These are phyloP conservation scores for Xenoacremonium recifei DNA, from an alignment of 2,329 filamentous ascomycete genomes.

Conservation along the genomic window DNA sequence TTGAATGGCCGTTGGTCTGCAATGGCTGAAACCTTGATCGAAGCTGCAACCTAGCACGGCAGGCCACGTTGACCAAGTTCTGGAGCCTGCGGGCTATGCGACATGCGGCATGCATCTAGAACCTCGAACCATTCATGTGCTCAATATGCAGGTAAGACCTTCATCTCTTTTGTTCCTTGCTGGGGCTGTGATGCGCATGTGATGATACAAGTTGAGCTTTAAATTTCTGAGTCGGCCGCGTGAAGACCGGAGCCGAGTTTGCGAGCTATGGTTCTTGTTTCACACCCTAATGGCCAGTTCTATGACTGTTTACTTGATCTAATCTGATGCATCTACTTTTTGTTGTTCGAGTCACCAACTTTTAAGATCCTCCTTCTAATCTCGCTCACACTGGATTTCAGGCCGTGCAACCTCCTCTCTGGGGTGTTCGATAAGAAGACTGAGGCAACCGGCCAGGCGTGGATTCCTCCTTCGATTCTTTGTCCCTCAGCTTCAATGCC, in stretches of 20 bases:
- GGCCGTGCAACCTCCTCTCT: constrained; percentile 51
- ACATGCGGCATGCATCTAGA: no score
- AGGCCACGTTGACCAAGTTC: no score
- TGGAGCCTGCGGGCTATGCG: no score
- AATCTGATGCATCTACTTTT: constrained; percentile 51
- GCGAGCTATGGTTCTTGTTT: constrained; percentile 45
- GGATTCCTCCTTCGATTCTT: constrained; percentile 66
- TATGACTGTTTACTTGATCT: constrained; percentile 59
- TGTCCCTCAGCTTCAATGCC: constrained; percentile 54
- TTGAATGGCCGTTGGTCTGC: no score
- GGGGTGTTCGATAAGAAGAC: constrained; percentile 52
- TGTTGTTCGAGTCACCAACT: constrained; percentile 13
- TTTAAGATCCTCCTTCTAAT: constrained; percentile 33
- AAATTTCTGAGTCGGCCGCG: constrained; percentile 30
- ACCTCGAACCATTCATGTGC: no score
- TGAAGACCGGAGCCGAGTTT: constrained; percentile 51
- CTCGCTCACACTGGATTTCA: constrained; percentile 41
- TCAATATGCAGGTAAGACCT: no score
- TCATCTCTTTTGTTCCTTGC: no score
- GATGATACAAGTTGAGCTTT: constrained; percentile 44
- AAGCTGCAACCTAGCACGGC: no score
- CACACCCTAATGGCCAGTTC: constrained; percentile 23
- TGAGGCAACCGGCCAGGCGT: constrained; percentile 78
- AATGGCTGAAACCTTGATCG: no score
- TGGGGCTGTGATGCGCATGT: no score